Evolutionary conservation across 2,329 filamentous ascomycete species (phyloP).

Genomic region (Talaromyces sp.): DNA sequence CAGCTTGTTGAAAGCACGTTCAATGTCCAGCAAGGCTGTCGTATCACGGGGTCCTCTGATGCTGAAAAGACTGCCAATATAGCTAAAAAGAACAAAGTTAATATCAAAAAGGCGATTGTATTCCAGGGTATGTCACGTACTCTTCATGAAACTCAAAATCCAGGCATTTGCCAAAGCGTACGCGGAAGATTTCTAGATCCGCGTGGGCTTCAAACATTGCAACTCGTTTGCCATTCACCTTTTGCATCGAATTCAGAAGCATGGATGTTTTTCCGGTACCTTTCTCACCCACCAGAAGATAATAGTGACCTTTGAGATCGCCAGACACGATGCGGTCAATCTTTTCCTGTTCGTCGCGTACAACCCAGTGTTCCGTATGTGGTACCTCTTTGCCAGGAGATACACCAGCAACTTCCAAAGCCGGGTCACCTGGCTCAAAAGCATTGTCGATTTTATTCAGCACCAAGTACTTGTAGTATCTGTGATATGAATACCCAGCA

Average conservation of each 20-base stretch:
- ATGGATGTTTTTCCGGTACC: slow-evolving; percentile 96
- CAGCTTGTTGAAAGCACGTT: slow-evolving; percentile 93
- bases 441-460: slow-evolving; percentile 89
- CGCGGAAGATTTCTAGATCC: slow-evolving; percentile 89
- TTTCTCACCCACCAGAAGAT: slow-evolving; percentile 89
- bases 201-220: slow-evolving; percentile 96
- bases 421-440: slow-evolving; percentile 86
- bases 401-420: slow-evolving; percentile 68
- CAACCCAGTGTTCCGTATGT: slow-evolving; percentile 66
- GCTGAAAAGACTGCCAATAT: slow-evolving; percentile 88
- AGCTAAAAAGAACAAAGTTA: slow-evolving; percentile 22
- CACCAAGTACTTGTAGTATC: slow-evolving; percentile 81
- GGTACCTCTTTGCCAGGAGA: slow-evolving; percentile 32
- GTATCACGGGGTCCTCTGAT: slow-evolving; percentile 89
- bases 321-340: slow-evolving; percentile 82
- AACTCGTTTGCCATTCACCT: slow-evolving; percentile 79
- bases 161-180: slow-evolving; percentile 84
- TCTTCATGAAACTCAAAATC: slow-evolving; percentile 98
- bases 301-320: slow-evolving; percentile 70
- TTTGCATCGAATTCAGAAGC: slow-evolving; percentile 92
- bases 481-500: slow-evolving; percentile 73
- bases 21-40: slow-evolving; percentile 87
- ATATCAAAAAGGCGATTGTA: slow-evolving; percentile 1
- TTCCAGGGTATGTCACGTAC: slow-evolving; percentile 43
- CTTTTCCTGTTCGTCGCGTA: slow-evolving; percentile 70